phyloP scores from a whole-genome alignment of 2,329 filamentous ascomycete species.

The Pseudogymnoascus sp. region DNA sequence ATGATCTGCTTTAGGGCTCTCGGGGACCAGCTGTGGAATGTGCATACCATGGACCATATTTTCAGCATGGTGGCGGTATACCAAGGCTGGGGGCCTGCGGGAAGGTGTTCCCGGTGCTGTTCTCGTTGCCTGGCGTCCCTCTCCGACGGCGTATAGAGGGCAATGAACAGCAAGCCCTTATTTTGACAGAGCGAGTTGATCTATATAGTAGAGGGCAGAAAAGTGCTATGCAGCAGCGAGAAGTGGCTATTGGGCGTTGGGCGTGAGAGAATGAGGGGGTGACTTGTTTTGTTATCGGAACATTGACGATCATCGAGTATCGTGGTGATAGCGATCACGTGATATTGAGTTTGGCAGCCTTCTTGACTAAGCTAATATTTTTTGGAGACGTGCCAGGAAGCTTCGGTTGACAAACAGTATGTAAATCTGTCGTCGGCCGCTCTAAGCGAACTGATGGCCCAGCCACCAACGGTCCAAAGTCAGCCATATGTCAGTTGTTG shows the following conservation, averaged over 20 bases:
- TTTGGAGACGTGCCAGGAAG: not conserved
- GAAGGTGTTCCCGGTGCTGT: not conserved
- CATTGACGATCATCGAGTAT: conserved; percentile 5
- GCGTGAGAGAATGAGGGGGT: conserved; percentile 1
- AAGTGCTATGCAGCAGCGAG: not conserved
- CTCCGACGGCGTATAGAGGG: not conserved
- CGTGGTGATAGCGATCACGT: not conserved
- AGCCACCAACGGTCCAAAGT: not conserved
- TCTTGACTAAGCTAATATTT: not conserved
- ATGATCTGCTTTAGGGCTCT: not conserved
- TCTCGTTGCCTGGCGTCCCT: not conserved
- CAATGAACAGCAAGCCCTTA: not conserved
- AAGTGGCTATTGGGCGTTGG: not conserved
- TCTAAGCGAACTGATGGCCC: not conserved
- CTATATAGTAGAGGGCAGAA: not conserved
- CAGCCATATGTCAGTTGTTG: not conserved
- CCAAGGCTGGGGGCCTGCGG: not conserved
- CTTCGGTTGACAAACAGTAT: not conserved
- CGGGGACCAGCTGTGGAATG: conserved; percentile 12
- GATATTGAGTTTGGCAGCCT: not conserved
- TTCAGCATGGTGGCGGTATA: conserved; percentile 72
- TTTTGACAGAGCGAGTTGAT: not conserved
- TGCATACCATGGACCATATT: conserved; percentile 93
- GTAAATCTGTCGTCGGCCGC: not conserved
- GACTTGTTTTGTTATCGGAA: conserved; percentile 5